Percentiles rank a stretch among this genome's conserved stretches.
Evolutionary conservation across 768 basidiomycete genomes (phyloP).

Genomic region (Hericium alpestre): DNA sequence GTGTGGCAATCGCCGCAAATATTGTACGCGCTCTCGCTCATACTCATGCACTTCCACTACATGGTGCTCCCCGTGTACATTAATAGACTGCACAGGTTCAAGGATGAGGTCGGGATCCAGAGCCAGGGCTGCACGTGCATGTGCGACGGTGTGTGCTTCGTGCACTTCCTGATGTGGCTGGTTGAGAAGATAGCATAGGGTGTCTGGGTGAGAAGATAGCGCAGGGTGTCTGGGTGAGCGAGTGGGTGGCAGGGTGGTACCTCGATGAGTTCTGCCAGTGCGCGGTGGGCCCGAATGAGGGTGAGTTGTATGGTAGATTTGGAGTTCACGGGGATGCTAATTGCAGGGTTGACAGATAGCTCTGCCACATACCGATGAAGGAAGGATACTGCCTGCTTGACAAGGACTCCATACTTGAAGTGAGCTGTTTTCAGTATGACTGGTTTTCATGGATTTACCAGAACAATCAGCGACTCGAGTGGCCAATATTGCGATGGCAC

Average conservation of each 20-base stretch:
- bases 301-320: constrained; percentile 28
- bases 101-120: constrained; percentile 78
- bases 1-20: constrained; percentile 70
- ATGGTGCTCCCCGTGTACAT: constrained; percentile 61
- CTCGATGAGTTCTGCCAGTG: constrained; percentile 71
- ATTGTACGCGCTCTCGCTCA: constrained; percentile 74
- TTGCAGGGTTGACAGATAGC: constrained; percentile 33
- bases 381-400: constrained; percentile 59
- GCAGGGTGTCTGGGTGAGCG: constrained; percentile 88
- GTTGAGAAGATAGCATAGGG: constrained; percentile 68
- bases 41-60: constrained; percentile 75
- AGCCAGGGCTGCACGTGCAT: constrained; percentile 79
- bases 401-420: constrained; percentile 74
- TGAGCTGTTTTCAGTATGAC: constrained; percentile 32
- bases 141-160: constrained; percentile 81
- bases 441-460: constrained; percentile 7
- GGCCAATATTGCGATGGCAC: constrained; percentile 80
- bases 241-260: no score
- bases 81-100: constrained; percentile 73
- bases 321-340: neutral
- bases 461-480: constrained; percentile 54
- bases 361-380: constrained; percentile 76
- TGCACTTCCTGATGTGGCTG: constrained; percentile 83
- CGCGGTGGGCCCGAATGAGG: constrained; percentile 81
- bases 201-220: constrained; percentile 77